These are phyloP conservation scores for Chrysophaeum taylorii DNA, from an alignment of 352 stramenopile species.

Conservation along the genomic window DNA sequence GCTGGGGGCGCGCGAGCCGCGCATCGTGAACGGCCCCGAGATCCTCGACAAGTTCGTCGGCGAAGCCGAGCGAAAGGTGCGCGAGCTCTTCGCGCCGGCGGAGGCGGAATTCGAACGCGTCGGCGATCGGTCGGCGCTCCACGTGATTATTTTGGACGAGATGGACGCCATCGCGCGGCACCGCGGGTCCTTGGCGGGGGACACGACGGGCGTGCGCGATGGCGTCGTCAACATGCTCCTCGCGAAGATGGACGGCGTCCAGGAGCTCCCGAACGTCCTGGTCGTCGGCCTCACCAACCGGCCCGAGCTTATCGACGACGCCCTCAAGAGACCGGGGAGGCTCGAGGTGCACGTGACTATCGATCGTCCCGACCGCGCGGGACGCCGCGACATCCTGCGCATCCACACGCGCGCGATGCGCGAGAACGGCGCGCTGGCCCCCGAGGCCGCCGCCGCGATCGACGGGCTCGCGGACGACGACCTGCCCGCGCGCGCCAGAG, in stretches of 20 bases:
- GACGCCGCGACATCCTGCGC: slow-evolving; percentile 79
- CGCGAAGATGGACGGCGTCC: slow-evolving; percentile 96
- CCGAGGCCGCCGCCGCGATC: slow-evolving; percentile 33
- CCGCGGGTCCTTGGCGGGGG: slow-evolving; percentile 64
- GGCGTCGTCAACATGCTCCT: slow-evolving; percentile 95
- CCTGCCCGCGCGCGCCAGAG: slow-evolving; percentile 77
- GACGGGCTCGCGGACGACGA: slow-evolving; percentile 43
- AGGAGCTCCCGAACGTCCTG: slow-evolving; percentile 95
- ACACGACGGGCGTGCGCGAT: slow-evolving; percentile 87
- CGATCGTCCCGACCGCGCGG: slow-evolving; percentile 82
- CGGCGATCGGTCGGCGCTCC: slow-evolving; percentile 87
- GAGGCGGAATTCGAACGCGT: slow-evolving; percentile 55
- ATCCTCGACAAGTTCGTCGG: slow-evolving; percentile 98
- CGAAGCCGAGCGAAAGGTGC: slow-evolving; percentile 92
- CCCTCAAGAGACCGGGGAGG: slow-evolving; percentile 74
- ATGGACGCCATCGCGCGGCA: slow-evolving; percentile 96
- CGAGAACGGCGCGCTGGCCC: slow-evolving; percentile 34
- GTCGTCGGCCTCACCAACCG: slow-evolving; percentile 98
- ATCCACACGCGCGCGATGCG: slow-evolving; percentile 90
- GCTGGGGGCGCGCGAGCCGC: slow-evolving; percentile 76
- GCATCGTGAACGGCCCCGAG: slow-evolving; percentile 94
- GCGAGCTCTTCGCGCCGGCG: slow-evolving; percentile 87
- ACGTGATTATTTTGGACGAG: slow-evolving; percentile 99
- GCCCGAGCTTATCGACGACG: slow-evolving; percentile 72
- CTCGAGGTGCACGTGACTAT: slow-evolving; percentile 97